Base-by-base conservation (phyloP, 441 rosid species). In the Adansonia madagascariensis region DNA sequence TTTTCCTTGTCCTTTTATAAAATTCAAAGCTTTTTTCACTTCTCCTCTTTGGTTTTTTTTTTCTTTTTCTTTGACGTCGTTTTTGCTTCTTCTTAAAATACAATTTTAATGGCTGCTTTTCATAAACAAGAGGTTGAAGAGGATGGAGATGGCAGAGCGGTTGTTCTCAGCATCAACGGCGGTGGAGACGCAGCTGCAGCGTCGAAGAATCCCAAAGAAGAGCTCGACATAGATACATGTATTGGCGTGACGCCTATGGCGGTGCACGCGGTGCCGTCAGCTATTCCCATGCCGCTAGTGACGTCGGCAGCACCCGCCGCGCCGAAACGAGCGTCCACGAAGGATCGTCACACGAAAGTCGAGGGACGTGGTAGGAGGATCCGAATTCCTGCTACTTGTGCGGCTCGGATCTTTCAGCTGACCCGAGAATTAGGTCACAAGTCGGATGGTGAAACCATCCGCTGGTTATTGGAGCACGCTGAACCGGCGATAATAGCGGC, bases 371-470 rank as follows among this genome's bases (percentile, higher is more conserved):
- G 94, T 6, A 83, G 94, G 81, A 86, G 94, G 85, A 87, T 90
- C 81, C 89, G 94, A 77, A 90, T 90, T 89, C 94, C 94, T 1
- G 92, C 92, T 79, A 83, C 94, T 59, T 88, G 92, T 78, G 94
- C 94, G 8, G 92, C 94, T 44, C 83, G 94, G 77, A 87, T 90
- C 60, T 90, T 90, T 74, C 94, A 90, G 31, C 39, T 90, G 64
- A 90, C 94, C 9, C 80, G 94, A 35, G 94, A 90, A 79, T 82
- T 90, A 12, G 92, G 94, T 31, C 92, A 88, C 77, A 90, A 84
- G 75, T 90, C 94, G 35, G 94, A 90, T 78, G 94, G 94, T 0
- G 94, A 90, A 59, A 90, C 94, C 24, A 87, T 90, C 69, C 85
- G 90, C 22, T 90, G 94, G 94, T 78, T 90, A 43, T 78, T 90